These are phyloP conservation scores for Aureobasidium mangrovei DNA, from an alignment of 2,329 filamentous ascomycete genomes.

Conservation along the genomic window DNA sequence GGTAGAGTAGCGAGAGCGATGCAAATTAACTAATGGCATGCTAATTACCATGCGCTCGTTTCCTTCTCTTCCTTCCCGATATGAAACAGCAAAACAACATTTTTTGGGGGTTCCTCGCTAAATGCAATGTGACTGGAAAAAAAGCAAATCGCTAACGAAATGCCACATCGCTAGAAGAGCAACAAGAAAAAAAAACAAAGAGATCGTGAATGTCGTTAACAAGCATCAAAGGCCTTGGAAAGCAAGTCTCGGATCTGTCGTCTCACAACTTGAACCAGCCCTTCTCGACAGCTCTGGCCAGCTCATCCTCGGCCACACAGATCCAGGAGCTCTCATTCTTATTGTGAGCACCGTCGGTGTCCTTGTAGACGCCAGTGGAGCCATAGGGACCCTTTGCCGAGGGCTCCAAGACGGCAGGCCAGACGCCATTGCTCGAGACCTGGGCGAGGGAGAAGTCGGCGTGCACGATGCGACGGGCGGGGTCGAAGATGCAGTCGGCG, in stretches of 20 bases:
- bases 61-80: background rate
- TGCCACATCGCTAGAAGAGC: background rate
- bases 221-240: background rate
- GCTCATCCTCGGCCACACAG: slow-evolving; percentile 28
- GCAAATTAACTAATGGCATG: background rate
- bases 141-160: background rate
- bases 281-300: slow-evolving; percentile 24
- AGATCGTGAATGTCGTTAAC: background rate
- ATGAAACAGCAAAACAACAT: slow-evolving; percentile 3
- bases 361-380: slow-evolving; percentile 38
- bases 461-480: slow-evolving; percentile 37
- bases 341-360: slow-evolving; percentile 41
- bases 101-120: slow-evolving; percentile 3
- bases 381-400: slow-evolving; percentile 42
- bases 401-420: slow-evolving; percentile 31
- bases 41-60: background rate
- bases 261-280: slow-evolving; percentile 23
- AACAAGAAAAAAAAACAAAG: background rate
- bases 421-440: slow-evolving; percentile 32
- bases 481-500: slow-evolving; percentile 44
- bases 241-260: too few species aligned
- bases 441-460: slow-evolving; percentile 40
- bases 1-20: background rate
- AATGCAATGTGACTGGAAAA: slow-evolving; percentile 1
- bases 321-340: slow-evolving; percentile 37